A percentile compares a stretch with the other conserved stretches of the same genome.
phyloP scores from a whole-genome alignment of 2,329 filamentous ascomycete species.

The Hypoxylon sp. region DNA sequence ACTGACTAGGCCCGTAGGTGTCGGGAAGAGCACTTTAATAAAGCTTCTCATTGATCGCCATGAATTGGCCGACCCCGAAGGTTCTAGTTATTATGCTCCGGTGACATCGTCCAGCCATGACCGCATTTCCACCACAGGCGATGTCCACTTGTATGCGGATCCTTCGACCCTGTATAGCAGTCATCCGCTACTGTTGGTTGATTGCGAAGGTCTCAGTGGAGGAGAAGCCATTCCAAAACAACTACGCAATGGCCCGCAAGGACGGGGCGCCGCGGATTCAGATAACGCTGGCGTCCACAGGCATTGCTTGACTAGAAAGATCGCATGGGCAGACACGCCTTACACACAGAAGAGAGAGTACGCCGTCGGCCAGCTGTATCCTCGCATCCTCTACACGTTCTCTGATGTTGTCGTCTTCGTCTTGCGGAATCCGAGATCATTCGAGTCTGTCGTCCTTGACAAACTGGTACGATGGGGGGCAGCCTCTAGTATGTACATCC shows the following conservation, averaged over 20 bases:
- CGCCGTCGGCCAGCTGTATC: slow-evolving; percentile 60
- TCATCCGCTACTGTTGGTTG: slow-evolving; percentile 63
- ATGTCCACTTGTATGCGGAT: slow-evolving; percentile 67
- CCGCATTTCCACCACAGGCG: slow-evolving; percentile 63
- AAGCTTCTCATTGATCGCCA: slow-evolving; percentile 62
- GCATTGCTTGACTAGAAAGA: slow-evolving; percentile 46
- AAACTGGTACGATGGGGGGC: slow-evolving; percentile 65
- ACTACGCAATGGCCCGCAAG: slow-evolving; percentile 46
- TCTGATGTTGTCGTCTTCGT: slow-evolving; percentile 63
- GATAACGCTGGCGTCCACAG: slow-evolving; percentile 32
- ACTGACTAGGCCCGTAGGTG: slow-evolving; percentile 50
- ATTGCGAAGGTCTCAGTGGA: slow-evolving; percentile 67
- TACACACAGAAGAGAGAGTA: slow-evolving; percentile 56
- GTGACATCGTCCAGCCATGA: slow-evolving; percentile 61
- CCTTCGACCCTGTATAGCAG: slow-evolving; percentile 58
- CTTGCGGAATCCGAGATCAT: slow-evolving; percentile 58
- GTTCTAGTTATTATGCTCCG: slow-evolving; percentile 58
- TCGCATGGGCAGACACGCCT: slow-evolving; percentile 56
- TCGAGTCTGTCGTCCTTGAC: slow-evolving; percentile 59
- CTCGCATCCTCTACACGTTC: slow-evolving; percentile 63
- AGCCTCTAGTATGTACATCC: slow-evolving; percentile 54
- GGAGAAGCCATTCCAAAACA: slow-evolving; percentile 59
- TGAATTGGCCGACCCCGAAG: slow-evolving; percentile 48
- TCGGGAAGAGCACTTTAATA: slow-evolving; percentile 66
- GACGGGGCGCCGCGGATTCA: slow-evolving; percentile 22